These are phyloP conservation scores for Fusarium algeriense DNA, from an alignment of 2,329 filamentous ascomycete genomes.

Conservation along the genomic window DNA sequence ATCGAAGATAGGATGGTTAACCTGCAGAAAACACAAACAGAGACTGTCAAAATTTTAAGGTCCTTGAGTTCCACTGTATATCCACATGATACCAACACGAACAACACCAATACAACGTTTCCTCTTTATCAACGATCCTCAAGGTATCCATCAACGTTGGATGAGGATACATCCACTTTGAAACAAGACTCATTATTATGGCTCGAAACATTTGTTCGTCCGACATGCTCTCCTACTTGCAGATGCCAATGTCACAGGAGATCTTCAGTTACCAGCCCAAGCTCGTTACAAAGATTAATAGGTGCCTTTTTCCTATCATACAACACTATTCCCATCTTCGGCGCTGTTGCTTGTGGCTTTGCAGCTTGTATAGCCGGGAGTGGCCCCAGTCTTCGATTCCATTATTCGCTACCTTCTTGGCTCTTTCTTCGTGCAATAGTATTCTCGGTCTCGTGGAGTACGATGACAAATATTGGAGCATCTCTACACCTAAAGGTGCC, in stretches of 20 bases:
- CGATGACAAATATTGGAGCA: neutral
- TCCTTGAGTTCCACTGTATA: neutral
- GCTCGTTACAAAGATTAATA: neutral
- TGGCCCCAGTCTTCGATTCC: neutral
- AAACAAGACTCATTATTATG: neutral
- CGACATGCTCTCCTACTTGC: neutral
- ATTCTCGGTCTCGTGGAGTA: neutral
- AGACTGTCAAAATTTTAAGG: neutral
- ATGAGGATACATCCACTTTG: neutral
- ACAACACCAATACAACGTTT: neutral
- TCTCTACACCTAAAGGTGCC: neutral
- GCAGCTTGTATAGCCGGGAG: neutral
- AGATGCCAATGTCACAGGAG: neutral
- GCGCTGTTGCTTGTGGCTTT: neutral
- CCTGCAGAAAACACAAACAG: neutral
- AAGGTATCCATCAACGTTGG: neutral
- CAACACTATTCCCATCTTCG: neutral
- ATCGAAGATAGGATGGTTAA: neutral
- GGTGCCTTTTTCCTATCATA: neutral
- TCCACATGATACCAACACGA: neutral
- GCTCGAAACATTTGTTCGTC: neutral
- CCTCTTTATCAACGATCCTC: too few species aligned
- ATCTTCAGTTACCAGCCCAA: neutral
- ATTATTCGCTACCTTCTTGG: neutral
- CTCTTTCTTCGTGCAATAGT: too few species aligned